These are phyloP conservation scores for Diaporthe sp. DNA, from an alignment of 2,329 filamentous ascomycete species.

Conservation along the genomic window DNA sequence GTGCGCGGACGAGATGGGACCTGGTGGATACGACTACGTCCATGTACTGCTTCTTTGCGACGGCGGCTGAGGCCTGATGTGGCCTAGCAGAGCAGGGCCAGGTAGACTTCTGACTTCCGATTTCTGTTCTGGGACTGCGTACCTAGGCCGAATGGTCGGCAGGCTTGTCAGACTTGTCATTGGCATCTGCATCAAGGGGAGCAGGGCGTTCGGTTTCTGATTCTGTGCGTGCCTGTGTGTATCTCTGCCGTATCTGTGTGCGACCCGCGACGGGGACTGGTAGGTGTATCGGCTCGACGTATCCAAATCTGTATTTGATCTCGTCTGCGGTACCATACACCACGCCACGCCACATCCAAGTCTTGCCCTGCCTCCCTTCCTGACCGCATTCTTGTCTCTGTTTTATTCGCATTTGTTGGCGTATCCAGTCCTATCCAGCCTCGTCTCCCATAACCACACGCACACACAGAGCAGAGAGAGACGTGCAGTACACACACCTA, in stretches of 20 bases:
- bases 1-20: not conserved
- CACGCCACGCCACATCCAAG: conserved; percentile 7
- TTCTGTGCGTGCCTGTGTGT: conserved; percentile 9
- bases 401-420: conserved; percentile 6
- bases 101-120: conserved; percentile 10
- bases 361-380: conserved; percentile 13
- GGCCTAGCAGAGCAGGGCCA: not conserved
- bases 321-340: conserved; percentile 5
- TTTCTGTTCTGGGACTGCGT: conserved; percentile 6
- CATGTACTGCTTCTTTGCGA: conserved; percentile 3
- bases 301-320: conserved; percentile 33
- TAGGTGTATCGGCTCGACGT: conserved; percentile 18
- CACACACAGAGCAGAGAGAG: not conserved
- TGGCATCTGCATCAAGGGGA: conserved; percentile 19
- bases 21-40: not conserved
- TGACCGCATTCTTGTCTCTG: conserved; percentile 10
- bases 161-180: not conserved
- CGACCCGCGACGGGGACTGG: not conserved
- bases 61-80: conserved; percentile 18
- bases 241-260: conserved; percentile 23
- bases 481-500: not conserved
- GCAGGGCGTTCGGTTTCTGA: conserved; percentile 6
- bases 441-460: not conserved
- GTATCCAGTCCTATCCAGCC: not conserved
- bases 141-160: not conserved